Percentiles rank a stretch among this genome's conserved stretches.
Conservation (phyloP, 106 monocot species). For the Allium fistulosum region DNA sequence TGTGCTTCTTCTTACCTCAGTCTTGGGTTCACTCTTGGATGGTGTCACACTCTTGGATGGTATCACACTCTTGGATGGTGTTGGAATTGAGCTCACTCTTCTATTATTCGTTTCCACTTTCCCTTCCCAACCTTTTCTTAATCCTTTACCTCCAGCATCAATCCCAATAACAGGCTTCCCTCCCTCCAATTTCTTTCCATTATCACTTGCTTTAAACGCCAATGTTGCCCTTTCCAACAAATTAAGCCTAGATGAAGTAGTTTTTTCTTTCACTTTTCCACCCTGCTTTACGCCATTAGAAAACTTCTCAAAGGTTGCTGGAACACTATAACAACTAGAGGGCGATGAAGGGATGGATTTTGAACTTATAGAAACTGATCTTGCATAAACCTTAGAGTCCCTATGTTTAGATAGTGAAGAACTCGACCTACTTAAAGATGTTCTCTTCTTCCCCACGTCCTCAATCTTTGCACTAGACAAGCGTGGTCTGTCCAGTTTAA, state of each 20-base stretch:
- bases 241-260: conserved; percentile 24
- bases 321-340: conserved; percentile 59
- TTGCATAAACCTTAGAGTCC: conserved; percentile 4
- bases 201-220: conserved; percentile 36
- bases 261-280: conserved; percentile 32
- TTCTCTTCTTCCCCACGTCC: conserved; percentile 27
- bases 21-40: conserved; percentile 13
- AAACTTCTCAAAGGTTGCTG: conserved; percentile 60
- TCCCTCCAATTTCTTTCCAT: conserved; percentile 28
- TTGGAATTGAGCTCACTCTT: conserved; percentile 25
- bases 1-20: conserved; percentile 22
- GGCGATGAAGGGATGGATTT: conserved; percentile 61
- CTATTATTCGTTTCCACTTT: conserved; percentile 22
- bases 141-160: conserved; percentile 33
- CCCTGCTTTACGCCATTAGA: conserved; percentile 48
- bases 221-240: conserved; percentile 59
- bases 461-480: conserved; percentile 23
- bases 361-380: conserved; percentile 30
- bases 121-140: conserved; percentile 73
- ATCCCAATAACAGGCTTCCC: conserved; percentile 17
- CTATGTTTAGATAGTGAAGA: conserved; percentile 41
- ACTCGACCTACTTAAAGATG: conserved; percentile 36
- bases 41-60: conserved; percentile 7
- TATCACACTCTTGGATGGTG: conserved; percentile 15
- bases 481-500: conserved; percentile 8